A percentile compares a stretch with the other conserved stretches of the same genome.
phyloP scores from a whole-genome alignment of 2,329 filamentous ascomycete genomes.

The Elsinoe australis region DNA sequence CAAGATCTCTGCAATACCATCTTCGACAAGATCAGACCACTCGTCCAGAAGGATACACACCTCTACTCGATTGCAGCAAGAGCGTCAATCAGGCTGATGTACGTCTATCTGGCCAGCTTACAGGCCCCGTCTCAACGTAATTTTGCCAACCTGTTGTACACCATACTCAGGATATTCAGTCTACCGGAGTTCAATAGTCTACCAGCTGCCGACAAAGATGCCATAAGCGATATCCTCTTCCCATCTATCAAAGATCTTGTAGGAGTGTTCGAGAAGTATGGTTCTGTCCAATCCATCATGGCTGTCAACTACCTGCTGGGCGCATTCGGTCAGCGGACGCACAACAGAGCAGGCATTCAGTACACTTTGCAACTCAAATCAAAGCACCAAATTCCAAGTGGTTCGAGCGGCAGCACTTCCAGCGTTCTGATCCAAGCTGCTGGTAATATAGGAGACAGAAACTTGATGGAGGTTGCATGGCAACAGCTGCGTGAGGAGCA shows the following conservation, averaged over 20 bases:
- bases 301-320: constrained; percentile 2
- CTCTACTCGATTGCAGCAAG: background rate
- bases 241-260: background rate
- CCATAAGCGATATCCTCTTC: background rate
- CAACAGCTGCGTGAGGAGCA: constrained; percentile 24
- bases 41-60: background rate
- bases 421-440: constrained; percentile 28
- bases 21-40: background rate
- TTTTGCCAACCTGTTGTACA: background rate
- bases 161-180: background rate
- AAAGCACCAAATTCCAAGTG: background rate
- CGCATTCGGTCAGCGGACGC: background rate
- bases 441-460: constrained; percentile 27
- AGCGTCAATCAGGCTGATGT: background rate
- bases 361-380: background rate
- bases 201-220: background rate
- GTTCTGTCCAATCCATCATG: background rate
- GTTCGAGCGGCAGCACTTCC: background rate
- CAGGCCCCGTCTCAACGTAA: background rate
- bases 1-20: background rate
- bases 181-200: background rate
- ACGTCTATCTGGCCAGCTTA: background rate
- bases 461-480: constrained; percentile 28
- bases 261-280: background rate
- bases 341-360: background rate